Percentiles rank a stretch among this genome's conserved stretches.
phyloP scores from a whole-genome alignment of 192 early-diverging fungal genomes.

The Coemansia sp. region DNA sequence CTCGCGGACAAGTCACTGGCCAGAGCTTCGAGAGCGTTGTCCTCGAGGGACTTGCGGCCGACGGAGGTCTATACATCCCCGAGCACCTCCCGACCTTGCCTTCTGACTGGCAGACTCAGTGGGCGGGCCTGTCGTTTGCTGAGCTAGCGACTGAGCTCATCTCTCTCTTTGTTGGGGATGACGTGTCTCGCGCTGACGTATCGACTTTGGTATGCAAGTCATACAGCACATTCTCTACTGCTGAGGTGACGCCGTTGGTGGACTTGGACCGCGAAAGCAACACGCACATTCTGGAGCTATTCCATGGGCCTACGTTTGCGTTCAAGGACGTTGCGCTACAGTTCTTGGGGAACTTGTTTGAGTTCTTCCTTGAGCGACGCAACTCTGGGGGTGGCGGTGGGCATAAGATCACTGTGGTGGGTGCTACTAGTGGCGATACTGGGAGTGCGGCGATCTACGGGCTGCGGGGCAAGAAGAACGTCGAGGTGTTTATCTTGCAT shows the following conservation, averaged over 20 bases:
- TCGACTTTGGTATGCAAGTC: slow-evolving; percentile 66
- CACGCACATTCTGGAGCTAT: slow-evolving; percentile 78
- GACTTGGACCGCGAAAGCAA: slow-evolving; percentile 16
- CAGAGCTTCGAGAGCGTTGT: slow-evolving; percentile 91
- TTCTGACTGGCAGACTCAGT: slow-evolving; percentile 67
- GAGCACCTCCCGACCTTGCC: slow-evolving; percentile 75
- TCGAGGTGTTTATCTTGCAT: slow-evolving; percentile 92
- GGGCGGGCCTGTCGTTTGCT: slow-evolving; percentile 73
- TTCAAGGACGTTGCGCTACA: slow-evolving; percentile 99
- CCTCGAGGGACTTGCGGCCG: slow-evolving; percentile 84
- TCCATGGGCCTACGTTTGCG: slow-evolving; percentile 97
- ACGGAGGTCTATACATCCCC: slow-evolving; percentile 96
- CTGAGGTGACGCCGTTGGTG: slow-evolving; percentile 80
- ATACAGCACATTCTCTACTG: slow-evolving; percentile 76
- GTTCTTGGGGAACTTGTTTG: slow-evolving; percentile 95
- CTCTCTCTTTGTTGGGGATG: slow-evolving; percentile 79
- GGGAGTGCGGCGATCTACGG: slow-evolving; percentile 99
- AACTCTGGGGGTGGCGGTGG: slow-evolving; percentile 13
- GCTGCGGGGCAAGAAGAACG: slow-evolving; percentile 87
- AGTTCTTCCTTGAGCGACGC: slow-evolving; percentile 86
- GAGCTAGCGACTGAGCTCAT: slow-evolving; percentile 85
- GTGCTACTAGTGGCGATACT: slow-evolving; percentile 96
- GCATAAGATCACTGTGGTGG: slow-evolving; percentile 83
- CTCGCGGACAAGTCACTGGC: slow-evolving; percentile 71
- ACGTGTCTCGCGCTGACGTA: slow-evolving; percentile 78